Evolutionary conservation across 192 early-diverging fungal genomes (phyloP).

Genomic region (Phycomyces nitens): DNA sequence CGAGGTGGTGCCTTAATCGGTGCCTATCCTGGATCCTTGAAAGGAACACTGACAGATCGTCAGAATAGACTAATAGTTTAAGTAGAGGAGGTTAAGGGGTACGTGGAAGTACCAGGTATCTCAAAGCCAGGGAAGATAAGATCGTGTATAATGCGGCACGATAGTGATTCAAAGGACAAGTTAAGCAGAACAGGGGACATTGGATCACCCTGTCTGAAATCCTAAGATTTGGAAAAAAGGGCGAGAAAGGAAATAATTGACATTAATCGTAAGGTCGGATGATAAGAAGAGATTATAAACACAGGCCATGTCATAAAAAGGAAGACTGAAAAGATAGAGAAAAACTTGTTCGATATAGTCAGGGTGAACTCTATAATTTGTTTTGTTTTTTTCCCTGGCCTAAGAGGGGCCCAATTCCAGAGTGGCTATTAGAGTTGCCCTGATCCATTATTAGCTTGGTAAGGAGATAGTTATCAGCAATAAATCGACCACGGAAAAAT

Average conservation of each 20-base stretch:
- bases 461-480: slow-evolving; percentile 16
- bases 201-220: background rate
- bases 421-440: background rate
- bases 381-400: slow-evolving; percentile 31
- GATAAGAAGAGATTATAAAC: background rate
- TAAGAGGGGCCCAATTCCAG: slow-evolving; percentile 8
- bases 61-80: background rate
- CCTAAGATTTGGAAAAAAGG: background rate
- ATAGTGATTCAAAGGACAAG: background rate
- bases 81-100: background rate
- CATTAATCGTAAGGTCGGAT: background rate
- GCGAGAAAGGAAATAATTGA: background rate
- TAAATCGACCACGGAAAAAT: slow-evolving; percentile 11
- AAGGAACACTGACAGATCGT: background rate
- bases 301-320: background rate
- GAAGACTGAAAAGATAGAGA: background rate
- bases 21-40: background rate
- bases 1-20: background rate
- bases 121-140: background rate
- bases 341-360: background rate
- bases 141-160: background rate
- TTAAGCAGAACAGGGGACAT: background rate
- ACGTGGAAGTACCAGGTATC: background rate
- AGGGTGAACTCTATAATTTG: background rate
- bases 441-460: background rate